Base-by-base conservation (phyloP, 441 rosid genomes). In the Mallotus repandus region DNA sequence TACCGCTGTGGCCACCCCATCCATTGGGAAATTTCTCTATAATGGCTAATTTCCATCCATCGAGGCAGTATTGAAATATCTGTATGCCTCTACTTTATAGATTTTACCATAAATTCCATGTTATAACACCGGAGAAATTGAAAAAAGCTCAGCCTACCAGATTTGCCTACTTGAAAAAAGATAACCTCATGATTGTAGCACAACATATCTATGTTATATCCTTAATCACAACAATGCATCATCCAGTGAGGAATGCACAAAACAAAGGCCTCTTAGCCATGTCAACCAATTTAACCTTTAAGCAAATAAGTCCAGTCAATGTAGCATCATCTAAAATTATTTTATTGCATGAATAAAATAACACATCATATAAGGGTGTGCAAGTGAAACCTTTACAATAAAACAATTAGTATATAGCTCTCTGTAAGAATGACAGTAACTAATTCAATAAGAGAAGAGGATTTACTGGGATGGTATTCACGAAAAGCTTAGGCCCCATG, bases 401-500 rank as follows among this genome's bases (percentile, higher is more conserved):
- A 66, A 72, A 35, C 65, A 6, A 35, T 14, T 63, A 43, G 63
- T 29, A 9, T 29, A 9, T 9, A 71, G 22, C n/a, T 41, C n/a
- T 41, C 61, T 19, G 35, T 3, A 10, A 69, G 5, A 49, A 67
- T n/a, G 11, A 61, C 35, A 49, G 57, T n/a, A 67, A 52, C 54
- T 0, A 72, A 64, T 70, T 21, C 41, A 25, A 73, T 10, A 65
- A 65, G 69, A 65, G 56, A 73, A 58, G 72, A 77, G 53, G 75
- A 74, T 70, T 81, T 88, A 96, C 99, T 78, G 82, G 93, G 69
- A 80, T 84, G 35, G 97, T 88, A 80, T 93, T 96, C 69, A 96
- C 99, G 52, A 80, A 90, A 68, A 96, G 92, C 87, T 89, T 93
- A 65, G 99, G 97, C 52, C 98, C 99, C 84, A 93, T 77, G 73